A percentile compares a stretch with the other conserved stretches of the same genome.
Evolutionary conservation across 768 basidiomycete species (phyloP).

Genomic region (Hypholoma fasciculare): DNA sequence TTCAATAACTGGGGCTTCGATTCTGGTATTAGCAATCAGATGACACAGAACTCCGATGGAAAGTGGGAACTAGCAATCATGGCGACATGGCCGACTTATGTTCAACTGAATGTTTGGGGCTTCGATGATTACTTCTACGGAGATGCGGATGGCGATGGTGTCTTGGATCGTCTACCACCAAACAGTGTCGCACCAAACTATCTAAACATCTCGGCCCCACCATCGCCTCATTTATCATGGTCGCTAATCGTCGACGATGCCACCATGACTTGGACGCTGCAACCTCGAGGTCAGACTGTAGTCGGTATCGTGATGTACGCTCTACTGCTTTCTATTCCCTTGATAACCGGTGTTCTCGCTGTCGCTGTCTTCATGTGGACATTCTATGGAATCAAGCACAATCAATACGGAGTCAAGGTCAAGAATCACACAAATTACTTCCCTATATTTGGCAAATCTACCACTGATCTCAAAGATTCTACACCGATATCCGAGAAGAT

Average conservation of each 20-base stretch:
- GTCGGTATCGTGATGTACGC: slow-evolving; percentile 90
- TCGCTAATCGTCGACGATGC: slow-evolving; percentile 77
- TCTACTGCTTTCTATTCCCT: slow-evolving; percentile 75
- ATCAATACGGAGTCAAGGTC: slow-evolving; percentile 83
- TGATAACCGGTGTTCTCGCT: slow-evolving; percentile 82
- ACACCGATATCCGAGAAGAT: slow-evolving; percentile 70
- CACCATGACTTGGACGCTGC: slow-evolving; percentile 72
- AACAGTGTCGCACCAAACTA: slow-evolving; percentile 85
- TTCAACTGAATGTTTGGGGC: slow-evolving; percentile 89
- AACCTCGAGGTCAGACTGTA: slow-evolving; percentile 79
- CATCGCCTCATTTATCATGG: slow-evolving; percentile 88
- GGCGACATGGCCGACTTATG: slow-evolving; percentile 86
- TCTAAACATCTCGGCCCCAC: slow-evolving; percentile 90
- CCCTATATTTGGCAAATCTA: slow-evolving; percentile 83
- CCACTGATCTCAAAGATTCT: slow-evolving; percentile 68
- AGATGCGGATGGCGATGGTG: slow-evolving; percentile 82
- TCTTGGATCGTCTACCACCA: slow-evolving; percentile 89
- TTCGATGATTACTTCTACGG: slow-evolving; percentile 94
- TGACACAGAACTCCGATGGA: slow-evolving; percentile 63
- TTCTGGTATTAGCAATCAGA: slow-evolving; percentile 69
- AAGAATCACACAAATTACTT: slow-evolving; percentile 78
- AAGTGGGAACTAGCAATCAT: slow-evolving; percentile 89
- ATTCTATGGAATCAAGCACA: slow-evolving; percentile 95
- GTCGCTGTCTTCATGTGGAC: slow-evolving; percentile 91
- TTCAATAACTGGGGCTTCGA: slow-evolving; percentile 96